A percentile compares a stretch with the other conserved stretches of the same genome.
Conservation (phyloP, 306 rosid genomes). For the Begonia peltatifolia region DNA sequence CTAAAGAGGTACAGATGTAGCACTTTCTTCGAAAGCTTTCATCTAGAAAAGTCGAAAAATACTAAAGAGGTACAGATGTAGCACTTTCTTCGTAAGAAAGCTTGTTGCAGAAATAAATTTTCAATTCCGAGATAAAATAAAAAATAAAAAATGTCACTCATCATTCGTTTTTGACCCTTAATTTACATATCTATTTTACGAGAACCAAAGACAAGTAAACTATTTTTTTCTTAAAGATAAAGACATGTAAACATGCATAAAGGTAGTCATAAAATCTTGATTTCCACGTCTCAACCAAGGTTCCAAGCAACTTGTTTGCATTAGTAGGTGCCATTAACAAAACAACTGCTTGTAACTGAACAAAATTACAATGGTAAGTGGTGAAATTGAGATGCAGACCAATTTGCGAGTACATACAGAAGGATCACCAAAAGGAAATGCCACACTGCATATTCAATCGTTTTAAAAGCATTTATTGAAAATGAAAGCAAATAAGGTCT, state of each 20-base stretch:
- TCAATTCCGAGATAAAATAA: neutral
- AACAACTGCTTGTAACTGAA: conserved; percentile 50
- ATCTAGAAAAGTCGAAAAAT: too few relatives aligned
- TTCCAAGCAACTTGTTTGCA: conserved; percentile 49
- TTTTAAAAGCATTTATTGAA: neutral
- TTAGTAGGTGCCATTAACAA: conserved; percentile 39
- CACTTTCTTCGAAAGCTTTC: too few relatives aligned
- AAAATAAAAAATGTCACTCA: neutral
- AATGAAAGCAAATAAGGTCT: neutral
- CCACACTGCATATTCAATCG: too few relatives aligned
- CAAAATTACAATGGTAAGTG: conserved; percentile 3
- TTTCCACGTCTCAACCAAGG: conserved; percentile 51
- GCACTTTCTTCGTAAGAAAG: conserved; percentile 45
- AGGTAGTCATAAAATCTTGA: conserved; percentile 38
- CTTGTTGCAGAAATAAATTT: conserved; percentile 27
- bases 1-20: too few relatives aligned
- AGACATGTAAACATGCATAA: conserved; percentile 2
- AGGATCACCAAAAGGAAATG: neutral
- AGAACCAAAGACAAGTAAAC: too few relatives aligned
- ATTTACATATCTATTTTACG: neutral
- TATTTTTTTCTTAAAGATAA: too few relatives aligned
- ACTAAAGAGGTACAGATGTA: too few relatives aligned
- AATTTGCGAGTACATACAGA: neutral
- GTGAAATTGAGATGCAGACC: neutral
- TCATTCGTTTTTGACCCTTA: neutral